Evolutionary conservation across 148 eudicot genomes (phyloP), one percentile per base, ranked within the genome.

Genomic region (Vaccinium myrtillus): DNA sequence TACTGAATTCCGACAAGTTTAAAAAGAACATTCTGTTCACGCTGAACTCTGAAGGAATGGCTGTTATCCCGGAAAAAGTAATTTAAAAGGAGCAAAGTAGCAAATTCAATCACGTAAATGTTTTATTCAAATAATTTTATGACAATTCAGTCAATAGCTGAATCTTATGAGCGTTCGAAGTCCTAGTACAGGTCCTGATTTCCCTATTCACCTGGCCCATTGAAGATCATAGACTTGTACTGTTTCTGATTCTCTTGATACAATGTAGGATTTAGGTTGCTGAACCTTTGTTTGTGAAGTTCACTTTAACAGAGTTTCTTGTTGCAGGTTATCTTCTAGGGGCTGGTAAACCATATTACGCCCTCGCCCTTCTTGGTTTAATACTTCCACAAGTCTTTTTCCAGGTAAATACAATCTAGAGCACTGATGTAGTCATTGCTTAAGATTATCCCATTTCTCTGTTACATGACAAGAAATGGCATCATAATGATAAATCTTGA

Each of bases 251-350:
- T n/a, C 69, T 21, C 1, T n/a, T 12, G 69, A n/a, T 0, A n/a
- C 12, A 8, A 8, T 2, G 27, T 63, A 63, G 69, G 69, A 63
- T 63, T 63, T 63, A n/a, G 12, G 69, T 63, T 63, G 69, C 9
- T 63, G 11, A 9, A 63, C 11, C 27, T 63, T 63, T n/a, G 3
- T 63, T 63, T 63, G 71, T 43, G 32, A 65, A 80, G 30, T 48
- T 65, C 82, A 75, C 76, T 80, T 70, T 65, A 36, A 56, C 69
- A 1, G 36, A 51, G 2, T 81, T 74, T 18, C 78, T 84, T 49
- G 51, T 84, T 84, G 88, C 92, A 97, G 98, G 99, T 71, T 97
- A 97, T 86, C 99, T 97, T 77, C 88, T 97, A 77, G 97, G 96
- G 25, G 88, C 91, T 63, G 98, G 96, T 32, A 97, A 93, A 87